These are phyloP conservation scores for Inonotus hispidus DNA, from an alignment of 1,284 basidiomycete genomes.

Conservation along the genomic window DNA sequence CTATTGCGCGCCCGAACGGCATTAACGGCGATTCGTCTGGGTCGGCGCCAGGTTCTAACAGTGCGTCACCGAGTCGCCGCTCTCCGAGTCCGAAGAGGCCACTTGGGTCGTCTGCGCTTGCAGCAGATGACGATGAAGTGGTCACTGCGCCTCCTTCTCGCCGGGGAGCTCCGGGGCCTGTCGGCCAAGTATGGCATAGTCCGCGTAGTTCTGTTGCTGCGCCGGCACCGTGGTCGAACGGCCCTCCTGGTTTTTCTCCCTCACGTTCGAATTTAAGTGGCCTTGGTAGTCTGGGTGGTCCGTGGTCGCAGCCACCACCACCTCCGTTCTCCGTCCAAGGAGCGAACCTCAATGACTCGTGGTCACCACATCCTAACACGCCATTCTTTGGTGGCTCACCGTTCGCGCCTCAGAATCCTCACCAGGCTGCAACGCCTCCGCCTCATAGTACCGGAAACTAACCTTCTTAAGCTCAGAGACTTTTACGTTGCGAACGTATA, in stretches of 20 bases:
- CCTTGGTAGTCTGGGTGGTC: not conserved
- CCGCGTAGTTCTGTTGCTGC: slow-evolving; percentile 29
- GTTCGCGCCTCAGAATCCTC: slow-evolving; percentile 37
- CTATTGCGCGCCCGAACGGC: slow-evolving; percentile 50
- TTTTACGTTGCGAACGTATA: not conserved
- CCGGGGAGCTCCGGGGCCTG: slow-evolving; percentile 33
- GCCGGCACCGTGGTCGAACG: slow-evolving; percentile 42
- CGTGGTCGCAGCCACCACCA: not conserved
- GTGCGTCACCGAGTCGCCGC: slow-evolving; percentile 55
- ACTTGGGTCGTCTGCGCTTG: slow-evolving; percentile 71
- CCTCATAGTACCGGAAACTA: slow-evolving; percentile 49
- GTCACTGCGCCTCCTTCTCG: slow-evolving; percentile 26
- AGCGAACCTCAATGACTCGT: slow-evolving; percentile 24
- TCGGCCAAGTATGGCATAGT: slow-evolving; percentile 43
- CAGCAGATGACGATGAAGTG: slow-evolving; percentile 75
- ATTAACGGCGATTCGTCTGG: slow-evolving; percentile 32
- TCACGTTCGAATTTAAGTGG: slow-evolving; percentile 23
- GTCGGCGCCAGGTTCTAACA: slow-evolving; percentile 45
- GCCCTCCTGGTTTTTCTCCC: slow-evolving; percentile 30
- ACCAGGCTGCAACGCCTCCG: slow-evolving; percentile 32
- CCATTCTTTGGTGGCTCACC: slow-evolving; percentile 40
- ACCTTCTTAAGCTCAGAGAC: slow-evolving; percentile 19
- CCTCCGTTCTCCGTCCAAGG: slow-evolving; percentile 25
- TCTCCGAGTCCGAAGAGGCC: slow-evolving; percentile 69
- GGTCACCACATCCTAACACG: slow-evolving; percentile 42